These are phyloP conservation scores for Prunus kanzakura DNA, from an alignment of 306 rosid genomes.

Conservation along the genomic window DNA sequence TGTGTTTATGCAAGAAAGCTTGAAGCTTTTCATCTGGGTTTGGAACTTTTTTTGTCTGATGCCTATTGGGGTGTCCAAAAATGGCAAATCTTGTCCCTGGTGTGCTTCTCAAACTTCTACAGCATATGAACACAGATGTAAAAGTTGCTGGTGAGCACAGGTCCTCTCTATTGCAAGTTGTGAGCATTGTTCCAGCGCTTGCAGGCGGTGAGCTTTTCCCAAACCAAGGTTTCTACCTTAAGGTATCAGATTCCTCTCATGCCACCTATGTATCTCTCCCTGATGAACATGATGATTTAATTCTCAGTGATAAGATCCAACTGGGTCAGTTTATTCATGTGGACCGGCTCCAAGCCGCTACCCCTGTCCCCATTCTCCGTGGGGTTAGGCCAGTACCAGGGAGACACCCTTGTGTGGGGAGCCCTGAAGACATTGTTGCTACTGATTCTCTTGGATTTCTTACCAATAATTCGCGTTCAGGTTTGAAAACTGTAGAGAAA, in stretches of 20 bases:
- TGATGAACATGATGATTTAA: slow-evolving; percentile 90
- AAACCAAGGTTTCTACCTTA: slow-evolving; percentile 90
- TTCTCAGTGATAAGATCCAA: slow-evolving; percentile 95
- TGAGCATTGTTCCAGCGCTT: slow-evolving; percentile 94
- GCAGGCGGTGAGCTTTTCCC: slow-evolving; percentile 85
- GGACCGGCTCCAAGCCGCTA: slow-evolving; percentile 82
- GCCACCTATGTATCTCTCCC: slow-evolving; percentile 95
- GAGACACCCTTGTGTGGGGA: slow-evolving; percentile 89
- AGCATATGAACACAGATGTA: slow-evolving; percentile 93
- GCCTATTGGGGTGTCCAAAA: slow-evolving; percentile 53
- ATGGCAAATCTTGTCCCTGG: slow-evolving; percentile 99
- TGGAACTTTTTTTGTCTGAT: slow-evolving; percentile 33
- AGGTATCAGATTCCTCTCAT: slow-evolving; percentile 96
- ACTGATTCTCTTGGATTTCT: slow-evolving; percentile 77
- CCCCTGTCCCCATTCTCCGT: slow-evolving; percentile 88
- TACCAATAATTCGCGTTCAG: slow-evolving; percentile 33
- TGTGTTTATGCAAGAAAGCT: slow-evolving; percentile 1
- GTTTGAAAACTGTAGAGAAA: slow-evolving; percentile 38
- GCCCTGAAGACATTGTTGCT: slow-evolving; percentile 91
- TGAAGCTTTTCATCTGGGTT: slow-evolving; percentile 10
- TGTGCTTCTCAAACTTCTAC: slow-evolving; percentile 83
- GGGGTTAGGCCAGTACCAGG: slow-evolving; percentile 95
- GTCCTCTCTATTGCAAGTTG: slow-evolving; percentile 84
- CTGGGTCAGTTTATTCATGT: slow-evolving; percentile 90
- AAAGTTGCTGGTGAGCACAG: slow-evolving; percentile 94